Conservation (phyloP, 495 filamentous ascomycete genomes). For the Penicillium crystallinum region DNA sequence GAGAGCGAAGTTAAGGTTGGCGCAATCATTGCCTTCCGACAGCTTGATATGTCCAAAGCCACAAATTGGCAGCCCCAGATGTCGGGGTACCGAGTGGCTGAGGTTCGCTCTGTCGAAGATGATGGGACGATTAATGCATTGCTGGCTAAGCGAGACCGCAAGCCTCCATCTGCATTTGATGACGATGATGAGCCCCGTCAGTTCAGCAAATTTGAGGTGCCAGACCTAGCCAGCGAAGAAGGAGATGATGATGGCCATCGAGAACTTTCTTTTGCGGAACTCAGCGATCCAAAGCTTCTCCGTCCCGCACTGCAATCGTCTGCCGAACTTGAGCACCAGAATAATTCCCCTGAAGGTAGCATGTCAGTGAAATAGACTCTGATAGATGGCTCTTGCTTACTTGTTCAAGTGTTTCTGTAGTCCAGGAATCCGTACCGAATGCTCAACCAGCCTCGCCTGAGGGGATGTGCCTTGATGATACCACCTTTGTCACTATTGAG, state of each 20-base stretch:
- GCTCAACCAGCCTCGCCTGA: neutral
- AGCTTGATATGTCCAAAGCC: slow-evolving; percentile 64
- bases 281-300: slow-evolving; percentile 60
- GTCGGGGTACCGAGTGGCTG: slow-evolving; percentile 60
- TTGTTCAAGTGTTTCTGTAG: slow-evolving; percentile 31
- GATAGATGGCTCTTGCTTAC: slow-evolving; percentile 30
- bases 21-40: slow-evolving; percentile 75
- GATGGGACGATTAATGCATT: slow-evolving; percentile 50
- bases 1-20: slow-evolving; percentile 51
- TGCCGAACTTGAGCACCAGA: slow-evolving; percentile 10
- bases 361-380: slow-evolving; percentile 41
- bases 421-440: slow-evolving; percentile 23
- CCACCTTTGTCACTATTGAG: slow-evolving; percentile 17
- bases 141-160: slow-evolving; percentile 66
- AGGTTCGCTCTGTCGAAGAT: slow-evolving; percentile 50
- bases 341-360: slow-evolving; percentile 29
- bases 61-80: slow-evolving; percentile 76
- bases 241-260: slow-evolving; percentile 51
- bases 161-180: slow-evolving; percentile 39
- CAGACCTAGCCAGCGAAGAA: slow-evolving; percentile 50
- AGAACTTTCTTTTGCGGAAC: slow-evolving; percentile 48
- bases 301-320: slow-evolving; percentile 23
- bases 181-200: slow-evolving; percentile 53
- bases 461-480: slow-evolving; percentile 26
- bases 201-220: slow-evolving; percentile 65